phyloP scores from a whole-genome alignment of 2,329 filamentous ascomycete species.

The Alternaria triticina region DNA sequence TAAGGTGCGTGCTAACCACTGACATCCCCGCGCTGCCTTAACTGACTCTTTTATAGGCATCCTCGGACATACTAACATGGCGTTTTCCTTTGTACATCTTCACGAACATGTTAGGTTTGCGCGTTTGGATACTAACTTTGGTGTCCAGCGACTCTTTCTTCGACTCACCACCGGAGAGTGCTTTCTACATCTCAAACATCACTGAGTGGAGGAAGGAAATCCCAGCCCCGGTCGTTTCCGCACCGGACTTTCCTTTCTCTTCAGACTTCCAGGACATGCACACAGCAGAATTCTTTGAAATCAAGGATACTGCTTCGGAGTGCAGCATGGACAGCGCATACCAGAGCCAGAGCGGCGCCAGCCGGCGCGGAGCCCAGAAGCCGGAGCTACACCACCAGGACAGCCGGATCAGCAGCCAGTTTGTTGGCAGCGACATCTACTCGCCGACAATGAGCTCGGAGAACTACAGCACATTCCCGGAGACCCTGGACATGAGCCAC shows the following conservation, averaged over 20 bases:
- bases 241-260: slow-evolving; percentile 44
- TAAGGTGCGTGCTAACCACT: slow-evolving; percentile 24
- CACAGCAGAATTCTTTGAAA: slow-evolving; percentile 42
- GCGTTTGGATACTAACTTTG: slow-evolving; percentile 46
- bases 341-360: slow-evolving; percentile 49
- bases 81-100: slow-evolving; percentile 40
- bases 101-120: slow-evolving; percentile 21
- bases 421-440: slow-evolving; percentile 41
- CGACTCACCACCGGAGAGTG: slow-evolving; percentile 43
- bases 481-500: slow-evolving; percentile 43
- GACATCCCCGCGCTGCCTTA: background rate
- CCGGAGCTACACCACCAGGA: slow-evolving; percentile 41
- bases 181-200: slow-evolving; percentile 48
- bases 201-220: slow-evolving; percentile 52
- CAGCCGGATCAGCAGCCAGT: slow-evolving; percentile 37
- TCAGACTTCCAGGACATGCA: slow-evolving; percentile 46
- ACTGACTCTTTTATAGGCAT: slow-evolving; percentile 24
- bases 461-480: slow-evolving; percentile 41
- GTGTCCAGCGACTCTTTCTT: slow-evolving; percentile 49
- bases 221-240: slow-evolving; percentile 39
- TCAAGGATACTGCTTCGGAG: slow-evolving; percentile 48
- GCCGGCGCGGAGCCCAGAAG: slow-evolving; percentile 37
- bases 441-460: slow-evolving; percentile 48
- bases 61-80: slow-evolving; percentile 44
- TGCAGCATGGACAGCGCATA: slow-evolving; percentile 54